These are phyloP conservation scores for Aquanectria penicillioides DNA, from an alignment of 2,329 filamentous ascomycete species.

Conservation along the genomic window DNA sequence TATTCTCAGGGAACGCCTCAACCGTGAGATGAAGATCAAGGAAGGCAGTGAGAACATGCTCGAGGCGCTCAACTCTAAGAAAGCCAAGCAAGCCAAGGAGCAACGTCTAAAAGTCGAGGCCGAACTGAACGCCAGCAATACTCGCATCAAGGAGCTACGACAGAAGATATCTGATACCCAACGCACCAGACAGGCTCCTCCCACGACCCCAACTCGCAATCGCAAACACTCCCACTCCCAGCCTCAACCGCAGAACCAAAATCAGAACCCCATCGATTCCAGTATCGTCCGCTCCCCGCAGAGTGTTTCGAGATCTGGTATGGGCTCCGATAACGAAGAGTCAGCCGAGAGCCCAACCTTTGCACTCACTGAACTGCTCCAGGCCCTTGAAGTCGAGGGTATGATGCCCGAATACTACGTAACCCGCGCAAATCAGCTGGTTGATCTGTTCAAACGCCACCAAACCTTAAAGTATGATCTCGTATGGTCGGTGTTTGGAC, in stretches of 20 bases:
- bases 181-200: constrained; percentile 56
- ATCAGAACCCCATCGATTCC: constrained; percentile 55
- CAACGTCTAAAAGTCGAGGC: constrained; percentile 83
- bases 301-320: constrained; percentile 64
- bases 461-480: constrained; percentile 96
- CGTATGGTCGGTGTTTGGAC: constrained; percentile 93
- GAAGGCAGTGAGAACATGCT: constrained; percentile 97
- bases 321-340: constrained; percentile 73
- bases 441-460: constrained; percentile 95
- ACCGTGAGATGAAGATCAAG: constrained; percentile 97
- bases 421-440: constrained; percentile 87
- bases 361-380: constrained; percentile 87
- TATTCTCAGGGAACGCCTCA: constrained; percentile 83
- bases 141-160: constrained; percentile 70
- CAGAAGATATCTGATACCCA: constrained; percentile 70
- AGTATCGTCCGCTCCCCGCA: constrained; percentile 66
- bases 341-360: constrained; percentile 89
- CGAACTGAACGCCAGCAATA: constrained; percentile 89
- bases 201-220: constrained; percentile 63
- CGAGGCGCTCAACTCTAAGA: constrained; percentile 93
- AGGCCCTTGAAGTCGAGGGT: constrained; percentile 86
- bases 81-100: constrained; percentile 93
- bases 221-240: too few species aligned
- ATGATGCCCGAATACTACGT: constrained; percentile 97
- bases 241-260: too few species aligned